Evolutionary conservation across 495 filamentous ascomycete species (phyloP), one percentile per base, ranked within the genome.

Genomic region (Lichina pygmaea): DNA sequence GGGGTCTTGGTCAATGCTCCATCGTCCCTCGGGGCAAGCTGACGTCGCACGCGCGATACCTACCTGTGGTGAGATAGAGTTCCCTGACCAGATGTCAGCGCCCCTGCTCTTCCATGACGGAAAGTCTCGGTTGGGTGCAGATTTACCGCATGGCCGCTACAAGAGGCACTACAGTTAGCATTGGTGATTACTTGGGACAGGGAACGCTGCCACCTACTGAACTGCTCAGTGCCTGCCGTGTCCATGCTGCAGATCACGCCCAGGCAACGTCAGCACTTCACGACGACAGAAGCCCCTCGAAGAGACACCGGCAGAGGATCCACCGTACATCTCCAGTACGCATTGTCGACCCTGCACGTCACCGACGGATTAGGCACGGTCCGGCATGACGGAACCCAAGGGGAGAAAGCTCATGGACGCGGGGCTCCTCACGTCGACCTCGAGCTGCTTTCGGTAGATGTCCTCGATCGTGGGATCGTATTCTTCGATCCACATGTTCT

Each of bases 391-490:
- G 65, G 52, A 42, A 53, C 47, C 49, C 32, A 46, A 37, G 8
- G 44, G 41, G 33, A 24, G 42, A 41, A 33, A 50, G 45, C 46
- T 51, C 46, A 49, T 48, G 24, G 24, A 24, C 24, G 24, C 24
- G 24, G 24, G 24, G 4, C 24, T 24, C 24, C 70, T 60, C 62
- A 95, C 86, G 71, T 95, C 89, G 48, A 97, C 84, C 51, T 86
- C 75, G 38, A 93, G 77, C 52, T 86, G 81, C 55, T 93, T 94
- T 42, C 85, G 68, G 60, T 95, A 97, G 40, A 89, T 93, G 62
- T 97, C 85, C 62, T 97, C 89, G 55, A 97, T 95, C 8, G 89
- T 97, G 5, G 89, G 89, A 60, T 97, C 89, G 62, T 97, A 97
- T 59, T 80, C 86, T 62, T 97, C 89, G 57, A 97, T 93, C 84